phyloP scores from a whole-genome alignment of 106 monocot species.

The Chionographis japonica region DNA sequence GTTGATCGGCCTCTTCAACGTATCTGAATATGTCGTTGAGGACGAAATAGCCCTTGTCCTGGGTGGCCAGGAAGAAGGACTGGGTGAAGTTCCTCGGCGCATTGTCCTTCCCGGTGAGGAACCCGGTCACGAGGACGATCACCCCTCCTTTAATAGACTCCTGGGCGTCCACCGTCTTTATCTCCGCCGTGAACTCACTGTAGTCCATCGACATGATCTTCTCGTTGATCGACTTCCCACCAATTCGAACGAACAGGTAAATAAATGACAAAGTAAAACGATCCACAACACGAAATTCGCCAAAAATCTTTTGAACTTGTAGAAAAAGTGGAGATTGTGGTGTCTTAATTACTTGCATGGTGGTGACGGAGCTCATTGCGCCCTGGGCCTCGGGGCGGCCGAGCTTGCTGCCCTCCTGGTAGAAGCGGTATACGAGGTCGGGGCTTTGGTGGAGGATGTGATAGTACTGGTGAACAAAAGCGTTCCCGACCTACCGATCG shows the following conservation, averaged over 20 bases:
- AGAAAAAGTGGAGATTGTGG: too few relatives aligned
- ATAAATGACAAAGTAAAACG: too few relatives aligned
- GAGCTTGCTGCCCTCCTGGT: conserved; percentile 24
- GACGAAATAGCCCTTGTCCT: conserved; percentile 40
- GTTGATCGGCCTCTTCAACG: conserved; percentile 11
- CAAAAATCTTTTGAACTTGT: too few relatives aligned
- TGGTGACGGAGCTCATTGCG: conserved; percentile 10
- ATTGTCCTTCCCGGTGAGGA: conserved; percentile 24
- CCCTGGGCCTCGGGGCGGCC: conserved; percentile 7
- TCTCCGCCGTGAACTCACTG: conserved; percentile 27
- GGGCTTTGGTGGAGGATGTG: conserved; percentile 21
- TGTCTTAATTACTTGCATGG: background rate
- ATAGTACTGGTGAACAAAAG: conserved; percentile 29
- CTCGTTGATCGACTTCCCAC: conserved; percentile 33
- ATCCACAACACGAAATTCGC: too few relatives aligned
- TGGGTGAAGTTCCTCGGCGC: conserved; percentile 37
- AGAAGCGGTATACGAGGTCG: conserved; percentile 22
- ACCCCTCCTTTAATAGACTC: conserved; percentile 31
- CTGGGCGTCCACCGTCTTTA: conserved; percentile 42
- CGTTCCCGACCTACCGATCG: conserved; percentile 18
- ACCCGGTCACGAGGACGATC: conserved; percentile 40
- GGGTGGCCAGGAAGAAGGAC: conserved; percentile 47
- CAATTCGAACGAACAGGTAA: background rate
- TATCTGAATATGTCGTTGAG: conserved; percentile 48
- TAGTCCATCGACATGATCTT: conserved; percentile 43